These are phyloP conservation scores for Afroboletus lepidellus DNA, from an alignment of 1,284 basidiomycete species.

Conservation along the genomic window DNA sequence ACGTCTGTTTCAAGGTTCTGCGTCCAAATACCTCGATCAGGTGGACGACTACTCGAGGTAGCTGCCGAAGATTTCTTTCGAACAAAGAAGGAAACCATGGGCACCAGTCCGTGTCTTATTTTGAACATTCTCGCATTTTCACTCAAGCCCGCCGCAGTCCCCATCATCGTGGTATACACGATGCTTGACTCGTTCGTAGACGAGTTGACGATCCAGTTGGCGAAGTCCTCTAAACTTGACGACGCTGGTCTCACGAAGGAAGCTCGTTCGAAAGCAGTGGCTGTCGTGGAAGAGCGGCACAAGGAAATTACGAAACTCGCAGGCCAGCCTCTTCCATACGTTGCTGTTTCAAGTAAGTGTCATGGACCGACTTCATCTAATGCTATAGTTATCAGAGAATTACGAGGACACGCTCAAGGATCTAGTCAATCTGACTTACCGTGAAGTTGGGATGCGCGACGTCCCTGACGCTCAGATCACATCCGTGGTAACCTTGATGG, in stretches of 20 bases:
- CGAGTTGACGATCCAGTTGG: neutral
- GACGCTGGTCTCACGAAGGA: neutral
- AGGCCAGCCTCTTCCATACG: neutral
- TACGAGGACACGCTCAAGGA: neutral
- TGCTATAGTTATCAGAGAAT: neutral
- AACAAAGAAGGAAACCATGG: neutral
- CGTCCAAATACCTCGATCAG: neutral
- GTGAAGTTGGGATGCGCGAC: neutral
- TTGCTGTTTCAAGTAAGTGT: neutral
- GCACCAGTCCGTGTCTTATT: neutral
- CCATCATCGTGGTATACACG: neutral
- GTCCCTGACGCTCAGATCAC: neutral
- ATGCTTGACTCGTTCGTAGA: neutral
- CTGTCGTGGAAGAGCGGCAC: neutral
- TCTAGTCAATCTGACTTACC: neutral
- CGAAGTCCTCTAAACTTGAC: neutral
- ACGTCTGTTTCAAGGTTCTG: conserved; percentile 1
- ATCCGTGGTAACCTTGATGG: neutral
- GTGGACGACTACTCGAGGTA: neutral
- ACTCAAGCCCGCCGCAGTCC: conserved; percentile 1
- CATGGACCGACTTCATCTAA: neutral
- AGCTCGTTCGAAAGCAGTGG: neutral
- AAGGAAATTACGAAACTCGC: neutral
- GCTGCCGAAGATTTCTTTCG: conserved; percentile 3
- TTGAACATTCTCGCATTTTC: no score